Evolutionary conservation across 208 protist genomes (phyloP).

Genomic region (Entamoeba invadens): DNA sequence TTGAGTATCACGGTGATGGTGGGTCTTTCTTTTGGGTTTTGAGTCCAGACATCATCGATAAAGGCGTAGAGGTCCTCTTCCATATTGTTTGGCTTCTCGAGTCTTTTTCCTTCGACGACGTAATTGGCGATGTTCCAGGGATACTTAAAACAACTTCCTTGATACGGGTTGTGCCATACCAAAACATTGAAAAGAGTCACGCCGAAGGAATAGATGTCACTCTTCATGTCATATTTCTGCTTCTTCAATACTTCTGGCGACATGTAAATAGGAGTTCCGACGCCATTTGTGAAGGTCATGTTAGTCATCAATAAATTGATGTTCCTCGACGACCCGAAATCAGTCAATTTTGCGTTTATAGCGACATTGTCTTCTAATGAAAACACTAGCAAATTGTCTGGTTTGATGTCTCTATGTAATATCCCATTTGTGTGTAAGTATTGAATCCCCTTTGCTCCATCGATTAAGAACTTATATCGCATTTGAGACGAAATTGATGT

Average conservation of each 20-base stretch:
- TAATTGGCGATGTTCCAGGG: not conserved
- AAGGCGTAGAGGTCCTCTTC: not conserved
- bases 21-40: not conserved
- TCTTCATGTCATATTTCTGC: not conserved
- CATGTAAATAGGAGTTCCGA: not conserved
- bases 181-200: not conserved
- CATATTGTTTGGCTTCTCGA: not conserved
- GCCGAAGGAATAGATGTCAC: not conserved
- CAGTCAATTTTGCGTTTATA: not conserved
- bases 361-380: not conserved
- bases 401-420: not conserved
- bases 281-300: not conserved
- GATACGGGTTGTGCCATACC: not conserved
- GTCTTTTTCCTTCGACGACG: not conserved
- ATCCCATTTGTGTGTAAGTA: not conserved
- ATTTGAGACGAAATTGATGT: not conserved
- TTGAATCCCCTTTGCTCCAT: not conserved
- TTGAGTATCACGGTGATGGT: not conserved
- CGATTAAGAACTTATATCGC: not conserved
- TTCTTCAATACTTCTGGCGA: not conserved
- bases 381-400: not conserved
- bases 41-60: not conserved
- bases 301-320: not conserved
- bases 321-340: not conserved
- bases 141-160: not conserved